Percentiles rank a stretch among this genome's conserved stretches.
Conservation (phyloP, 768 basidiomycete genomes). For the Pleurotus ostreatus region DNA sequence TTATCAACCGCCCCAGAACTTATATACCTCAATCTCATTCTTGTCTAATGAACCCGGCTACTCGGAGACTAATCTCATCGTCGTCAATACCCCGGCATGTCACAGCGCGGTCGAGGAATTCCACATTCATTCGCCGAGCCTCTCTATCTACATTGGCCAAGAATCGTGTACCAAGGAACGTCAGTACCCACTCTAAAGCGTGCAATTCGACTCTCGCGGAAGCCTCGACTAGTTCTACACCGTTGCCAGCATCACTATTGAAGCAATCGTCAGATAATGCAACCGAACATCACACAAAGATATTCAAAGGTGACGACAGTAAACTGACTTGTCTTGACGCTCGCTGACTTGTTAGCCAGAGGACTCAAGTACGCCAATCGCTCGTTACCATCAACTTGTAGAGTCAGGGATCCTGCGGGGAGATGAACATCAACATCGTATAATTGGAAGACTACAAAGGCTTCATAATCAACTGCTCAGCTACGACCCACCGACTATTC, state of each 20-base stretch:
- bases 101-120: neutral
- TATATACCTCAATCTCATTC: neutral
- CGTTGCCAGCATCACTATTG: neutral
- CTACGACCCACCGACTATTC: slow-evolving; percentile 70
- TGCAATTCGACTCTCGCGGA: slow-evolving; percentile 34
- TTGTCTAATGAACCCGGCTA: neutral
- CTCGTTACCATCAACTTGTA: slow-evolving; percentile 43
- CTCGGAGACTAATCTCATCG: slow-evolving; percentile 1
- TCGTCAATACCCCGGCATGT: slow-evolving; percentile 5
- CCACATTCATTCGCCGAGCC: slow-evolving; percentile 12
- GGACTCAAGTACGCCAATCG: slow-evolving; percentile 34
- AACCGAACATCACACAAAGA: neutral
- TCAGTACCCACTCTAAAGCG: slow-evolving; percentile 16
- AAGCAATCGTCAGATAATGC: neutral
- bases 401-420: slow-evolving; percentile 51
- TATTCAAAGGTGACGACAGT: neutral
- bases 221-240: slow-evolving; percentile 14
- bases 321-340: neutral
- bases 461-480: slow-evolving; percentile 66
- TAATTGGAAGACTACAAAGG: slow-evolving; percentile 77
- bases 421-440: slow-evolving; percentile 82
- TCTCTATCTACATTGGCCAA: slow-evolving; percentile 14
- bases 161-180: slow-evolving; percentile 8
- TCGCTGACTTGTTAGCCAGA: slow-evolving; percentile 10
- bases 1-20: neutral